These are phyloP conservation scores for Fonsecaea pedrosoi DNA, from an alignment of 2,329 filamentous ascomycete species.

Conservation along the genomic window DNA sequence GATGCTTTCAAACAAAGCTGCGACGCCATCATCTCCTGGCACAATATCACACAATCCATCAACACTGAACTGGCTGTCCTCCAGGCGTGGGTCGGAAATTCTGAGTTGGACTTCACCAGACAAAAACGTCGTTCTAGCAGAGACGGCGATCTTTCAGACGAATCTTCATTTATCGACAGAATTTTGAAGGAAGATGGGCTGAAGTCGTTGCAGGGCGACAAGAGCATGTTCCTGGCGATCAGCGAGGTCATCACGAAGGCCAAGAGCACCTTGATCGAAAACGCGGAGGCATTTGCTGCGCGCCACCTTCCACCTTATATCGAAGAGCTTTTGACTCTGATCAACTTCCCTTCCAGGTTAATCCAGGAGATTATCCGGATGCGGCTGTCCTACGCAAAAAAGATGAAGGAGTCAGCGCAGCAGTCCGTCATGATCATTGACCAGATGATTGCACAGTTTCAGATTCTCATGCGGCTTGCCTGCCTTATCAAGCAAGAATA, in stretches of 20 bases:
- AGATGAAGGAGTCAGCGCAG: slow-evolving; percentile 93
- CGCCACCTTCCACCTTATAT: slow-evolving; percentile 95
- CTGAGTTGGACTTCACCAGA: slow-evolving; percentile 88
- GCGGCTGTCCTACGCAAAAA: slow-evolving; percentile 86
- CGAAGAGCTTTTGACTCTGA: slow-evolving; percentile 91
- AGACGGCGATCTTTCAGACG: slow-evolving; percentile 79
- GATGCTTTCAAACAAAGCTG: slow-evolving; percentile 80
- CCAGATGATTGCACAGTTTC: slow-evolving; percentile 97
- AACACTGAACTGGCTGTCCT: slow-evolving; percentile 91
- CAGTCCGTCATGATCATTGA: slow-evolving; percentile 94
- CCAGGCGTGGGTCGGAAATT: slow-evolving; percentile 96
- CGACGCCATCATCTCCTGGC: slow-evolving; percentile 90
- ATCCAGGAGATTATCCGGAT: slow-evolving; percentile 97
- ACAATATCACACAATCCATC: slow-evolving; percentile 96
- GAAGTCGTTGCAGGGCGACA: slow-evolving; percentile 81
- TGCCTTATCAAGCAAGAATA: slow-evolving; percentile 93
- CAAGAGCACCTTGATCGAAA: slow-evolving; percentile 86
- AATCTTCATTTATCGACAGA: slow-evolving; percentile 91
- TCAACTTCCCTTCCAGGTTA: slow-evolving; percentile 94
- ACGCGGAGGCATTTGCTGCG: slow-evolving; percentile 82
- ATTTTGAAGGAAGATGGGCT: slow-evolving; percentile 95
- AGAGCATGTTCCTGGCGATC: slow-evolving; percentile 84
- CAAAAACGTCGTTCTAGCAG: slow-evolving; percentile 71
- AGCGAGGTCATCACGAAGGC: slow-evolving; percentile 89
- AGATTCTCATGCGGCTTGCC: slow-evolving; percentile 87